phyloP scores from a whole-genome alignment of 768 basidiomycete genomes.

The Rhizopogon vesiculosus region DNA sequence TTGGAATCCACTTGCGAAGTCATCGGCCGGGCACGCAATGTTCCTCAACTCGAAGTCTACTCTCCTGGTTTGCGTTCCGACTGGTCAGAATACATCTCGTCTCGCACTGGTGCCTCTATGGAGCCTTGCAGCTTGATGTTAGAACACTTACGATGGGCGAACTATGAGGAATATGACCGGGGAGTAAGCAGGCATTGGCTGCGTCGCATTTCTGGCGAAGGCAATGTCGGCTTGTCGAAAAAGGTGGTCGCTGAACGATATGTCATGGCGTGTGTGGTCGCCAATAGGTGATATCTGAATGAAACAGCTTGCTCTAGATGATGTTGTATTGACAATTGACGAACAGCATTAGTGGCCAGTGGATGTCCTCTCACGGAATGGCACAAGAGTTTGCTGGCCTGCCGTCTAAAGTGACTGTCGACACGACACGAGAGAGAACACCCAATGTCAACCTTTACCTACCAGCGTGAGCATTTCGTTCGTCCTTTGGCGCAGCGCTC shows the following conservation, averaged over 20 bases:
- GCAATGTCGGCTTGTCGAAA: conserved; percentile 37
- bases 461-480: conserved; percentile 45
- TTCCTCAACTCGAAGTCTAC: background rate
- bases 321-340: conserved; percentile 2
- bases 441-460: conserved; percentile 53
- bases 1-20: conserved; percentile 73
- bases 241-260: conserved; percentile 55
- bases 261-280: conserved; percentile 64
- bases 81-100: conserved; percentile 58
- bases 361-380: conserved; percentile 69
- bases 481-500: background rate
- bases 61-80: conserved; percentile 43
- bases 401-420: conserved; percentile 7
- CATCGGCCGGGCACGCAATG: conserved; percentile 38
- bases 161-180: conserved; percentile 62
- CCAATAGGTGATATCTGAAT: conserved; percentile 50
- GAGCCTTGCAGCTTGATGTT: conserved; percentile 9
- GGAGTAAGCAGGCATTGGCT: conserved; percentile 72
- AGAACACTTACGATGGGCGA: conserved; percentile 58
- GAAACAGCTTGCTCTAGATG: background rate
- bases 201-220: conserved; percentile 37
- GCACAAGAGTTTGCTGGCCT: conserved; percentile 63
- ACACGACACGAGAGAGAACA: conserved; percentile 10
- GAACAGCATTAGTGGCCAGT: conserved; percentile 60
- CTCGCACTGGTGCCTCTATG: background rate